Conservation (phyloP, 306 rosid genomes). For the Astragalus glycyphyllos region DNA sequence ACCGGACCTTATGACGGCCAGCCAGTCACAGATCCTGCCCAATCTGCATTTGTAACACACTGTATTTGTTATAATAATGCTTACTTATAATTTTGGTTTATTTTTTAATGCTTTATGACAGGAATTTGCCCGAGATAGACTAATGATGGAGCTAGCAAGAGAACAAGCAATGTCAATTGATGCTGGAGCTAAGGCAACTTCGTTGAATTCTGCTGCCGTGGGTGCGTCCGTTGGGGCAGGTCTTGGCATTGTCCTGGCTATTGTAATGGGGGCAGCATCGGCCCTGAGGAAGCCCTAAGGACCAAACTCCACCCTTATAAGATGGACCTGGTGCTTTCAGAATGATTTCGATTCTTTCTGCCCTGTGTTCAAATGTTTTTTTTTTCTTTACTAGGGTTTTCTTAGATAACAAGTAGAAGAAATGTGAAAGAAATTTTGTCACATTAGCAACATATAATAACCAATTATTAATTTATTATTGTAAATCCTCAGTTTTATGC, state of each 20-base stretch:
- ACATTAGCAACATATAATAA: not conserved
- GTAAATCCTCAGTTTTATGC: constrained; percentile 27
- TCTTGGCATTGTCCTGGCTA: constrained; percentile 83
- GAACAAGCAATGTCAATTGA: constrained; percentile 59
- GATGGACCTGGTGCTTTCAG: constrained; percentile 25
- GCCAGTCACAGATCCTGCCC: too few species aligned
- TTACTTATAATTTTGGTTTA: not conserved
- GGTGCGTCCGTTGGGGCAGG: constrained; percentile 97
- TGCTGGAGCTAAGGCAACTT: constrained; percentile 63
- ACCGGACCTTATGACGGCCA: too few species aligned
- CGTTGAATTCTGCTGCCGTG: constrained; percentile 79
- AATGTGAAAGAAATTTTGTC: constrained; percentile 13
- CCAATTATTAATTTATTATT: constrained; percentile 37
- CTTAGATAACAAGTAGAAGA: constrained; percentile 32
- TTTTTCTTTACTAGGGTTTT: constrained; percentile 30
- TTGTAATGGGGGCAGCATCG: constrained; percentile 98
- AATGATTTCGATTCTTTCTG: constrained; percentile 31
- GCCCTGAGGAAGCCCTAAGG: constrained; percentile 92
- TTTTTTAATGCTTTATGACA: constrained; percentile 38
- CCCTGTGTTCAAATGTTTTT: not conserved
- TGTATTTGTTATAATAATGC: constrained; percentile 12
- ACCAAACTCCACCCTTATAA: constrained; percentile 17
- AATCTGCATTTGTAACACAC: too few species aligned
- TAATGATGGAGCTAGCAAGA: constrained; percentile 72
- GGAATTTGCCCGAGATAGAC: constrained; percentile 83